These are phyloP conservation scores for Podaxis sp. DNA, from an alignment of 768 basidiomycete genomes.

Conservation along the genomic window DNA sequence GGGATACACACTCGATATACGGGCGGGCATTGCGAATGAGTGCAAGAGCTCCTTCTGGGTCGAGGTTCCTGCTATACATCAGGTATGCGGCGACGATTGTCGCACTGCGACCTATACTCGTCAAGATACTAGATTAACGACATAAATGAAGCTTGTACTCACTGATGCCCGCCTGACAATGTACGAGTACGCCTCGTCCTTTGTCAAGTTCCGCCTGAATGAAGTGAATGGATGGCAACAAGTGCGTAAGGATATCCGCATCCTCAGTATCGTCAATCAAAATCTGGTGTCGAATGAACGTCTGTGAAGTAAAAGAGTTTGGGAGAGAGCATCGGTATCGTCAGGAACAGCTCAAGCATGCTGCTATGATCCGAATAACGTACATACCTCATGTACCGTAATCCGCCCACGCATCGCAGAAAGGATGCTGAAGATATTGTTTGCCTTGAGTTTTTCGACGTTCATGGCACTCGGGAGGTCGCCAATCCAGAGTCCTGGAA, in stretches of 20 bases:
- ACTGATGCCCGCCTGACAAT: slow-evolving; percentile 91
- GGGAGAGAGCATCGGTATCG: background rate
- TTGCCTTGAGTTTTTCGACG: slow-evolving; percentile 51
- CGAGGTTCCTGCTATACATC: slow-evolving; percentile 65
- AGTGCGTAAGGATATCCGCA: slow-evolving; percentile 73
- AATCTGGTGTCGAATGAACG: slow-evolving; percentile 76
- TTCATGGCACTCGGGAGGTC: slow-evolving; percentile 70
- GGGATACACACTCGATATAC: slow-evolving; percentile 53
- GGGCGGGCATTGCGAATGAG: slow-evolving; percentile 66
- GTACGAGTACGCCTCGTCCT: slow-evolving; percentile 75
- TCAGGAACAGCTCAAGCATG: background rate
- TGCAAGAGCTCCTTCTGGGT: slow-evolving; percentile 59
- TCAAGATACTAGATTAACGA: background rate
- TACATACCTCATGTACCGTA: slow-evolving; percentile 56
- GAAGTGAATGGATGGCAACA: slow-evolving; percentile 78
- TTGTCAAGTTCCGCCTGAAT: slow-evolving; percentile 77
- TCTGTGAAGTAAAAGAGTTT: slow-evolving; percentile 35
- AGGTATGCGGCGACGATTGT: slow-evolving; percentile 86
- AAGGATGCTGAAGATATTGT: slow-evolving; percentile 73
- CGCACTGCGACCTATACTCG: slow-evolving; percentile 64
- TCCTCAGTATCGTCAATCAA: slow-evolving; percentile 72
- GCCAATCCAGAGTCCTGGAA: slow-evolving; percentile 82
- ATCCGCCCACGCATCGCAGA: slow-evolving; percentile 69
- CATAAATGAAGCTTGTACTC: slow-evolving; percentile 26
- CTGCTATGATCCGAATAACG: background rate